Base-by-base conservation (phyloP, 2,329 filamentous ascomycete species). In the Trichoderma asperellum region DNA sequence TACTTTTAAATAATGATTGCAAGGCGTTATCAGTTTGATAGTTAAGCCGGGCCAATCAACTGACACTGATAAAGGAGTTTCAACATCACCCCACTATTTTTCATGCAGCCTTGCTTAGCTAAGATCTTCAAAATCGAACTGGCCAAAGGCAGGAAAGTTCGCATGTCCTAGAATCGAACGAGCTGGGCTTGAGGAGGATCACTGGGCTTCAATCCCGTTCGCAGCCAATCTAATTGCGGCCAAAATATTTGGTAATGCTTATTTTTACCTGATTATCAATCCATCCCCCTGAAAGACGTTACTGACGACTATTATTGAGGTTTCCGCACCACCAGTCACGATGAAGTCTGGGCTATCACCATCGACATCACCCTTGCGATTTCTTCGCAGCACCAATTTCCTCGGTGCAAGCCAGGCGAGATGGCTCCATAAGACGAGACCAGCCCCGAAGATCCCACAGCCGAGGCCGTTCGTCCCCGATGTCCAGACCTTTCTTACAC, bases 381-480 rank as follows among this genome's bases (percentile, higher is more conserved):
- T 79, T 68, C 71, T 75, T 61, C 74, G 75, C 68, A 79, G 71
- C 74, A 73, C 71, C 75, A 79, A 72, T 74, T 75, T 77, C 70
- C 74, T 77, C 37, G 70, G 73, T 55, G 74, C 75, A 69, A 74
- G 77, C 59, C 83, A 84, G 72, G 75, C 78, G 70, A 76, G 83
- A 79, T 82, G 80, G 75, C 78, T 83, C 49, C 81, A 84, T 76
- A 81, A 80, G 75, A 79, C 80, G 70, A 74, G 79, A 69, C 75
- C 79, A 43, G 71, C 76, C 16, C 82, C 76, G 55, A 74, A 77
- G 7, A 81, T 88, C 37, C 94, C 94, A 2, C 77, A 85, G 29
- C 91, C 94, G 0, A 97, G 91, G 47, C 92, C 93, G 1, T 94
- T 97, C 75, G 90, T 97, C 49, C 95, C 94, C 37, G 91, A 97